Percentiles rank a stretch among this genome's conserved stretches.
These are phyloP conservation scores for Ceratobasidium sp. DNA, from an alignment of 1,284 basidiomycete species.

Conservation along the genomic window DNA sequence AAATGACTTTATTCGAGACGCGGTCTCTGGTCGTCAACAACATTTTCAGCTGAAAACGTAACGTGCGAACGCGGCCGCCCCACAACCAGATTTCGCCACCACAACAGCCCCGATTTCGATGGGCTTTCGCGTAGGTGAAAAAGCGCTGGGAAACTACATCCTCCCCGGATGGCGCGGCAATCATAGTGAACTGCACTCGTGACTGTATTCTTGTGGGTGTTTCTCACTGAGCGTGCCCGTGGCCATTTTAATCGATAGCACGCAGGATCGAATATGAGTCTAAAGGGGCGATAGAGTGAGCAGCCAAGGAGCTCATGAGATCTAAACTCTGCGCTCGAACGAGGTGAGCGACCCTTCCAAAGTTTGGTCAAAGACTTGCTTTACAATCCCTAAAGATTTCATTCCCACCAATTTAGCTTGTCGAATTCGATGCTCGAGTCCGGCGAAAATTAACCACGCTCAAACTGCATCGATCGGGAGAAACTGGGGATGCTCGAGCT, in stretches of 20 bases:
- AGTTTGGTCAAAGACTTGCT: not conserved
- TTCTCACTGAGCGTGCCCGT: not conserved
- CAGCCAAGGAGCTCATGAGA: not conserved
- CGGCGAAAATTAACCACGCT: not conserved
- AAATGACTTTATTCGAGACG: no score
- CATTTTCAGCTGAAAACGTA: not conserved
- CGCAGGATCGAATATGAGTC: not conserved
- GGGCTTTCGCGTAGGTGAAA: not conserved
- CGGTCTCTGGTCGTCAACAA: no score
- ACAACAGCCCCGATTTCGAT: not conserved
- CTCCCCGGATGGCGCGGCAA: not conserved
- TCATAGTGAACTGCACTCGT: not conserved
- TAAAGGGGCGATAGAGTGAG: not conserved
- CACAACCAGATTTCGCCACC: not conserved
- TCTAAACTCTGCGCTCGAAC: not conserved
- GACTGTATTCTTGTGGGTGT: not conserved
- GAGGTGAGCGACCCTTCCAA: not conserved
- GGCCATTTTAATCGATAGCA: not conserved
- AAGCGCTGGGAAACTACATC: not conserved
- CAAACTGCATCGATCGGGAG: conserved; percentile 13
- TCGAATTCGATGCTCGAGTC: not conserved
- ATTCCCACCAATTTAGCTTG: not conserved
- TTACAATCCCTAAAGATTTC: not conserved
- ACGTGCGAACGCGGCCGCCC: not conserved
- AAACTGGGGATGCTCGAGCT: not conserved